Evolutionary conservation across 768 basidiomycete species (phyloP), one percentile per base, ranked within the genome.

Genomic region (Rhizopogon salebrosus): DNA sequence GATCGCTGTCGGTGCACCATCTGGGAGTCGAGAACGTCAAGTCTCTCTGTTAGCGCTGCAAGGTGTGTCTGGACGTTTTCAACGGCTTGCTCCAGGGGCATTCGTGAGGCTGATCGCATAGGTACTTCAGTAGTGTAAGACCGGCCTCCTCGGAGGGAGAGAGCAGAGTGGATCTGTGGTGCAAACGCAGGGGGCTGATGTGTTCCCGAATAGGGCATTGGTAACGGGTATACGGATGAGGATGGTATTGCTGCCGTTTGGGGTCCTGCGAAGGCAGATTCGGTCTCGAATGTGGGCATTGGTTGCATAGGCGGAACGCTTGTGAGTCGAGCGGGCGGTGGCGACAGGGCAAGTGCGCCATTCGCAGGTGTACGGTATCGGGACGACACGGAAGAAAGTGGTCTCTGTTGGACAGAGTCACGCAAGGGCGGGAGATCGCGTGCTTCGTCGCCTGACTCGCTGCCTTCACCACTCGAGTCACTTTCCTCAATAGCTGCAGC

Each of bases 21-120:
- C 24, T 53, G 58, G 26, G 54, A 55, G 67, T 85, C 84, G 8
- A 87, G 69, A 13, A 77, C 74, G 60, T 93, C 92, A n/a, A 94
- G 70, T 26, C 92, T 83, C 66, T 93, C 91, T 7, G 80, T 83
- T 40, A 94, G 76, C 6, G 90, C 90, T 0, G 89, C 89, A 18
- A 94, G 70, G 56, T 92, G 87, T 0, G 83, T 80, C 65, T 95
- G 92, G 48, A 92, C 78, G 56, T 79, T 83, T 66, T 93, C 89
- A 18, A 94, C 72, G 0, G 88, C 88, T 41, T 79, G 80, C 65
- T 93, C 92, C 49, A 95, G 72, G 40, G 67, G 54, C 20, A 60
- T 29, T 3, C 74, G 69, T 7, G 84, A 80, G 22, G 73, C 70
- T 3, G 82, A 76, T 41, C 78, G 70, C 9, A 64, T 56, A 29